A percentile compares a stretch with the other conserved stretches of the same genome.
These are phyloP conservation scores for Agaricus subrufescens DNA, from an alignment of 768 basidiomycete species.

Conservation along the genomic window DNA sequence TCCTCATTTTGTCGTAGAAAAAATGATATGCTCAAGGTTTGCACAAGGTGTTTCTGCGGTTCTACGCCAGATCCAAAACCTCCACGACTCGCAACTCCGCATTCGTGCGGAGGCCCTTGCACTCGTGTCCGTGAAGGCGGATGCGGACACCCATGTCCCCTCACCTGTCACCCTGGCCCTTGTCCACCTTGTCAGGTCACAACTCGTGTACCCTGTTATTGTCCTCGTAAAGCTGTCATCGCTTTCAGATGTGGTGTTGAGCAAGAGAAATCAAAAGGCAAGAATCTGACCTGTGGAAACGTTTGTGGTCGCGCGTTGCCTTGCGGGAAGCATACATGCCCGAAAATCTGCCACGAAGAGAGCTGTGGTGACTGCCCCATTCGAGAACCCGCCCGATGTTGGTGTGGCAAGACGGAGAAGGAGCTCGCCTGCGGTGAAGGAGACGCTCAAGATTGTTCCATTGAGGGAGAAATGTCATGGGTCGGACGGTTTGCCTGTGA, in stretches of 20 bases:
- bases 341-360: conserved; percentile 70
- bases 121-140: conserved; percentile 47
- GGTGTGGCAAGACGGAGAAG: conserved; percentile 69
- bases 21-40: not conserved
- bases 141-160: conserved; percentile 81
- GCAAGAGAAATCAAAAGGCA: conserved; percentile 20
- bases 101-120: conserved; percentile 73
- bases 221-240: conserved; percentile 54
- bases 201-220: conserved; percentile 73
- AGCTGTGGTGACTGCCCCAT: conserved; percentile 62
- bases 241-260: conserved; percentile 53
- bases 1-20: not conserved
- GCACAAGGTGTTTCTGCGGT: conserved; percentile 77
- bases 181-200: conserved; percentile 92
- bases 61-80: conserved; percentile 69
- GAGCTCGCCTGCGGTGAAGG: conserved; percentile 65
- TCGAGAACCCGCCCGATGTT: conserved; percentile 58
- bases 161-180: conserved; percentile 91
- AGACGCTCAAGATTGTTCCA: conserved; percentile 34
- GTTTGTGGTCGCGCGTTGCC: conserved; percentile 42
- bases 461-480: conserved; percentile 50
- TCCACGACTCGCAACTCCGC: conserved; percentile 64
- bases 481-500: conserved; percentile 58
- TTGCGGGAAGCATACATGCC: conserved; percentile 74
- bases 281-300: conserved; percentile 38